Conservation (phyloP, 176 grass and related monocot species). For the Bromus sterilis region DNA sequence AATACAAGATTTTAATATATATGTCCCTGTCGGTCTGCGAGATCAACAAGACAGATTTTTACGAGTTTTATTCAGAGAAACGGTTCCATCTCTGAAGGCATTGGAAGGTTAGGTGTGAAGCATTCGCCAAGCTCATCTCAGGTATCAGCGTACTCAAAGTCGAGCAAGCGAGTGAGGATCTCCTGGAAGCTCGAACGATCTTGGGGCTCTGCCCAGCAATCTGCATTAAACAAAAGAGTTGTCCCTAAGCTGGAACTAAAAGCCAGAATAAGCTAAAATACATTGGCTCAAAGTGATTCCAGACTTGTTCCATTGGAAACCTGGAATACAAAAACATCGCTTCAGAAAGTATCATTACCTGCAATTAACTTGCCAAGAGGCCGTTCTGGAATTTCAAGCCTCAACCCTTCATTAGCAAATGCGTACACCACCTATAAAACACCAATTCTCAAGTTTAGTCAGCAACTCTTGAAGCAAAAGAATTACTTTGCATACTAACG, state of each 20-base stretch:
- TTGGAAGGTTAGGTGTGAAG: not conserved
- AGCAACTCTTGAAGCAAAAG: not conserved
- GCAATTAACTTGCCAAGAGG: slow-evolving; percentile 88
- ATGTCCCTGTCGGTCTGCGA: slow-evolving; percentile 6
- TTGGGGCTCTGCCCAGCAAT: slow-evolving; percentile 81
- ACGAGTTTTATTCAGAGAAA: slow-evolving; percentile 41
- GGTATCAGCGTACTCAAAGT: slow-evolving; percentile 61
- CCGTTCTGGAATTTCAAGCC: slow-evolving; percentile 87
- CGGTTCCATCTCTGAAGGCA: not conserved
- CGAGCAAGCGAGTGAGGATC: slow-evolving; percentile 77
- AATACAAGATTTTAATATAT: not conserved
- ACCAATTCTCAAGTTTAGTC: not conserved
- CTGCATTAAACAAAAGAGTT: slow-evolving; percentile 30
- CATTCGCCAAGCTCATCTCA: slow-evolving; percentile 25
- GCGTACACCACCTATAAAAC: slow-evolving; percentile 67
- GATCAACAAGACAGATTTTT: slow-evolving; percentile 26
- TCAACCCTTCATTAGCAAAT: slow-evolving; percentile 72
- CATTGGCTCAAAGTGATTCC: not conserved
- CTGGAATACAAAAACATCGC: not conserved
- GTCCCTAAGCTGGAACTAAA: not conserved
- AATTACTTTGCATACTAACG: not conserved
- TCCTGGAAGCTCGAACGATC: slow-evolving; percentile 78
- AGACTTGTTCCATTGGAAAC: not conserved
- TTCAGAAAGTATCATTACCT: slow-evolving; percentile 35
- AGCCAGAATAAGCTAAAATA: not conserved